phyloP scores from a whole-genome alignment of 2,329 filamentous ascomycete species.

The Aspergillus clavatus region DNA sequence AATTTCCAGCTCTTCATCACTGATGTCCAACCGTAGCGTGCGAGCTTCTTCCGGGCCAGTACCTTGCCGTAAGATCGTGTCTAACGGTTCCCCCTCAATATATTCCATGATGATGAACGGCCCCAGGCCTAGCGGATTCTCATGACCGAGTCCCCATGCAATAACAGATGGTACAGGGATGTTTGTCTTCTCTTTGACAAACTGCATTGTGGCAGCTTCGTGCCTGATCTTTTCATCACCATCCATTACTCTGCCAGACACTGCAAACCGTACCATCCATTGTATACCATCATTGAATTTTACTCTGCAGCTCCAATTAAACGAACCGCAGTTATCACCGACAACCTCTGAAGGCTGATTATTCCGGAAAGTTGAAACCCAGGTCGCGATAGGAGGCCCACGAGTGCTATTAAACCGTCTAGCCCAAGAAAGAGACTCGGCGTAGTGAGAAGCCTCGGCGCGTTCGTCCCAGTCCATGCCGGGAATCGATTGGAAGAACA shows the following conservation, averaged over 20 bases:
- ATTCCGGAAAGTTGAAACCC: not conserved
- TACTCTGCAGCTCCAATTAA: slow-evolving; percentile 2
- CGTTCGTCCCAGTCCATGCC: slow-evolving; percentile 4
- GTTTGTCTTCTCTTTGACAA: slow-evolving; percentile 5
- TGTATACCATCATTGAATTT: slow-evolving; percentile 1
- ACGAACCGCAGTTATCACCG: not conserved
- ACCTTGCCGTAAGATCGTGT: slow-evolving; percentile 3
- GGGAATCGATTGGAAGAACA: not conserved
- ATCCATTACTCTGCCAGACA: slow-evolving; percentile 5
- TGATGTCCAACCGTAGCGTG: slow-evolving; percentile 1
- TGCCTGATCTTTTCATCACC: slow-evolving; percentile 1
- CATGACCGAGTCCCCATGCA: slow-evolving; percentile 1
- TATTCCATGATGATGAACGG: slow-evolving; percentile 7
- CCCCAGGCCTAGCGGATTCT: slow-evolving; percentile 2
- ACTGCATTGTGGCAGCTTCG: slow-evolving; percentile 3
- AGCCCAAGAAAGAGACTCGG: slow-evolving; percentile 1
- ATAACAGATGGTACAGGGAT: slow-evolving; percentile 6
- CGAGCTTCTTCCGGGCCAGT: not conserved
- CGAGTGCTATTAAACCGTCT: not conserved
- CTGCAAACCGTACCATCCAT: slow-evolving; percentile 2
- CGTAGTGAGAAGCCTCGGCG: not conserved
- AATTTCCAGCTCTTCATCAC: not conserved
- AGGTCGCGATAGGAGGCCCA: not conserved
- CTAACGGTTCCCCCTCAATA: slow-evolving; percentile 5
- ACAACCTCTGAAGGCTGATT: not conserved